These are phyloP conservation scores for Termitomyces sp. DNA, from an alignment of 768 basidiomycete species.

Conservation along the genomic window DNA sequence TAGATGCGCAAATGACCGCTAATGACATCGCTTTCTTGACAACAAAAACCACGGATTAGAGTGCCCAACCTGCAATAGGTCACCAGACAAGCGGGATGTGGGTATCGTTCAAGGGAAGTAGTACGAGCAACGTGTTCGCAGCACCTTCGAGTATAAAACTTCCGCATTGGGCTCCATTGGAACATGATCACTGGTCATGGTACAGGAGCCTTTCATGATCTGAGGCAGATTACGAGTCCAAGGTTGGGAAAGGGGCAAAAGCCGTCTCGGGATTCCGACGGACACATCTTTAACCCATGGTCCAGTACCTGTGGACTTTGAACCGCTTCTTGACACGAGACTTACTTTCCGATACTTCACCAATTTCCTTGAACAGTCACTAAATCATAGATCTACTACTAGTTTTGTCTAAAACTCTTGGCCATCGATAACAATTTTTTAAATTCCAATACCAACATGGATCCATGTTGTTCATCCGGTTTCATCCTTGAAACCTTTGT, in stretches of 20 bases:
- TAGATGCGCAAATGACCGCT: conserved; percentile 3
- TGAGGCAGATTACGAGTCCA: not conserved
- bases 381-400: conserved; percentile 11
- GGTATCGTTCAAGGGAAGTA: not conserved
- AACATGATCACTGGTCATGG: not conserved
- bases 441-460: not conserved
- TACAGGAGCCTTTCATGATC: conserved; percentile 4
- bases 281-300: conserved; percentile 6
- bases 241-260: conserved; percentile 1
- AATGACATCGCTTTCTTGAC: conserved; percentile 6
- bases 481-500: not conserved
- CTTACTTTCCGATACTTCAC: conserved; percentile 1
- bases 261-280: conserved; percentile 1
- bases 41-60: not conserved
- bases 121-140: conserved; percentile 8
- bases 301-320: not conserved
- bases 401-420: conserved; percentile 2
- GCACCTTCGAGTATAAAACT: conserved; percentile 1
- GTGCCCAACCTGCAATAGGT: not conserved
- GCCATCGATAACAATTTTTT: conserved; percentile 11
- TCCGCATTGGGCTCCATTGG: not conserved
- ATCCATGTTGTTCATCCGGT: not conserved
- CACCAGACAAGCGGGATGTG: not conserved
- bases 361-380: not conserved
- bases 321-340: conserved; percentile 9